Evolutionary conservation across 352 stramenopile genomes (phyloP).

Genomic region (Phytophthora ohioensis): DNA sequence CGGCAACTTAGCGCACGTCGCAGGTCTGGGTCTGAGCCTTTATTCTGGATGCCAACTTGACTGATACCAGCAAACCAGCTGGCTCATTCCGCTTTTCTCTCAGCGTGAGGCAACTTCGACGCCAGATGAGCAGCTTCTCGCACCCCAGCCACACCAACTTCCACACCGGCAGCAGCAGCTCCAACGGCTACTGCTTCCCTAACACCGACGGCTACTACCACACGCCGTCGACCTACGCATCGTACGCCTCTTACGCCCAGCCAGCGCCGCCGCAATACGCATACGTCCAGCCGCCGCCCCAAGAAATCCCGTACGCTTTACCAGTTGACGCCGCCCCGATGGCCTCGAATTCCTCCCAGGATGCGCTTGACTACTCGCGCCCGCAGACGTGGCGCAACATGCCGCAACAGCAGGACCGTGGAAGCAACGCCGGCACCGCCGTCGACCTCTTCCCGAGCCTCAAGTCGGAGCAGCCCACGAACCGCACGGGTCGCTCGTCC

Average conservation of each 20-base stretch:
- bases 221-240: slow-evolving; percentile 25
- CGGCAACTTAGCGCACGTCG: slow-evolving; percentile 12
- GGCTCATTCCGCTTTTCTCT: slow-evolving; percentile 27
- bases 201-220: slow-evolving; percentile 28
- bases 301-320: slow-evolving; percentile 37
- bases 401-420: slow-evolving; percentile 41
- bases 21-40: not conserved
- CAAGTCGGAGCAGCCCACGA: slow-evolving; percentile 23
- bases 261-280: slow-evolving; percentile 23
- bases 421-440: slow-evolving; percentile 7
- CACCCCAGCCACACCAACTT: slow-evolving; percentile 28
- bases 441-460: slow-evolving; percentile 4
- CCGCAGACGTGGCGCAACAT: slow-evolving; percentile 56
- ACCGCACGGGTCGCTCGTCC: slow-evolving; percentile 16
- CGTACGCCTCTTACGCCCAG: slow-evolving; percentile 17
- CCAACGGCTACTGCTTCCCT: slow-evolving; percentile 25
- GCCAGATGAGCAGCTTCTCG: slow-evolving; percentile 34
- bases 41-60: slow-evolving; percentile 3
- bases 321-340: slow-evolving; percentile 26
- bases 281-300: slow-evolving; percentile 17
- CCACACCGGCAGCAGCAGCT: slow-evolving; percentile 2
- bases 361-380: slow-evolving; percentile 45
- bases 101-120: slow-evolving; percentile 2
- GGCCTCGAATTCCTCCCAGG: slow-evolving; percentile 9
- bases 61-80: not conserved